Percentiles rank a stretch among this genome's conserved stretches.
Conservation (phyloP, 371 early-diverging fungal genomes). For the Rhizopus sp. region DNA sequence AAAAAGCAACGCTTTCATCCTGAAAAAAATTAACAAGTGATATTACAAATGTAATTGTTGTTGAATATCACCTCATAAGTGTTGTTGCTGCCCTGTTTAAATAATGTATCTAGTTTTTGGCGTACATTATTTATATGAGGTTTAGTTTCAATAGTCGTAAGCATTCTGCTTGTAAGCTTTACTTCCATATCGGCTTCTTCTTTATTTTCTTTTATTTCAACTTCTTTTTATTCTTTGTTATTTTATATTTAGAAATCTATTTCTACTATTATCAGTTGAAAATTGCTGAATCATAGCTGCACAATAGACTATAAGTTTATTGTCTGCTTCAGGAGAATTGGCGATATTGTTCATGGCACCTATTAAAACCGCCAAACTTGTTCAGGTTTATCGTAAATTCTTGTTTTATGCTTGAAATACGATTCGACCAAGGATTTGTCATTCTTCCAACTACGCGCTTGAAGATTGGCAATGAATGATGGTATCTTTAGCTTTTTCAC, state of each 20-base stretch:
- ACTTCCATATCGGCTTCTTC: constrained; percentile 1
- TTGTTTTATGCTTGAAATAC: background rate
- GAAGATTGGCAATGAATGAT: background rate
- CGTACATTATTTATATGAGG: background rate
- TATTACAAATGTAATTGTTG: background rate
- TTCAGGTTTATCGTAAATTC: background rate
- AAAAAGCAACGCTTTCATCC: constrained; percentile 1
- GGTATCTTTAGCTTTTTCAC: constrained; percentile 6
- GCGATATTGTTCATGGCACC: background rate
- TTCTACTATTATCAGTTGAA: background rate
- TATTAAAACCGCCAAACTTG: constrained; percentile 10
- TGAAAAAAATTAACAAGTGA: constrained; percentile 5
- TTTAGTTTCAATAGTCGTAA: constrained; percentile 7
- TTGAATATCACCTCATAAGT: constrained; percentile 2
- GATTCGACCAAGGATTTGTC: background rate
- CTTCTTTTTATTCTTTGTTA: background rate
- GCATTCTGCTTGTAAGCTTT: background rate
- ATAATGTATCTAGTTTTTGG: background rate
- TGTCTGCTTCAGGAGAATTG: background rate
- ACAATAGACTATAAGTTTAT: background rate
- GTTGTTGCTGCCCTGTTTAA: background rate
- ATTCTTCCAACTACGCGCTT: constrained; percentile 8
- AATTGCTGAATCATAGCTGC: background rate
- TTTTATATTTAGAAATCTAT: constrained; percentile 6
- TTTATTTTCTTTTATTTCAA: background rate